Conservation (phyloP, 2,329 filamentous ascomycete species). For the Allantophomopsis lycopodina region DNA sequence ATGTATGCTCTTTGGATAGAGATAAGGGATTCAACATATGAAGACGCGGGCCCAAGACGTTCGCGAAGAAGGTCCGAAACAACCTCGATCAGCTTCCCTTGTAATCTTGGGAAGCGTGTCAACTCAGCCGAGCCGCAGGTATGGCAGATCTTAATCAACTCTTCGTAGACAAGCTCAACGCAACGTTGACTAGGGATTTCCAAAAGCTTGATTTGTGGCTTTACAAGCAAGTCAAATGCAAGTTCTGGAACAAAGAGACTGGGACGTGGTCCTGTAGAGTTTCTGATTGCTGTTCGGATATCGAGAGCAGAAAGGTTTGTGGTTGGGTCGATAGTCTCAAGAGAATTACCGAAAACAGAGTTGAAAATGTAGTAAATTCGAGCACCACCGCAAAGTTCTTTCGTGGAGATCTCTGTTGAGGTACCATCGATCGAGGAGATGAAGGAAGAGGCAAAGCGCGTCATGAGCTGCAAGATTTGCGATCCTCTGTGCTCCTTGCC, state of each 20-base stretch:
- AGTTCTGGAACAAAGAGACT: conserved; percentile 96
- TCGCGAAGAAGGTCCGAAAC: conserved; percentile 92
- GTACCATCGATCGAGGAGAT: conserved; percentile 98
- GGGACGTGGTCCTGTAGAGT: conserved; percentile 89
- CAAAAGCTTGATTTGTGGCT: conserved; percentile 94
- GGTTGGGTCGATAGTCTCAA: conserved; percentile 93
- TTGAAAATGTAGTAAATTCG: conserved; percentile 99
- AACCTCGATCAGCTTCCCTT: conserved; percentile 95
- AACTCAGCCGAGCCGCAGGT: conserved; percentile 95
- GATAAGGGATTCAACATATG: conserved; percentile 91
- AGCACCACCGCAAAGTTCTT: conserved; percentile 88
- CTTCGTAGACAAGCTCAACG: conserved; percentile 95
- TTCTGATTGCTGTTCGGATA: conserved; percentile 93
- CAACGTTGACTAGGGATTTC: conserved; percentile 92
- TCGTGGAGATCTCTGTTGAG: conserved; percentile 95
- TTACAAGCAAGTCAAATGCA: conserved; percentile 93
- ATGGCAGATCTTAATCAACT: conserved; percentile 98
- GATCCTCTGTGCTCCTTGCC: conserved; percentile 95
- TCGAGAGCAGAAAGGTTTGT: conserved; percentile 89
- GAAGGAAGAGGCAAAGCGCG: conserved; percentile 91
- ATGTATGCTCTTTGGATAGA: conserved; percentile 97
- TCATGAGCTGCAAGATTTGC: conserved; percentile 94
- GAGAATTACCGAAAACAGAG: conserved; percentile 90
- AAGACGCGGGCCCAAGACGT: conserved; percentile 75
- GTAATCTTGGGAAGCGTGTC: conserved; percentile 78